Evolutionary conservation across 768 basidiomycete species (phyloP).

Genomic region (Tephrocybe rancida): DNA sequence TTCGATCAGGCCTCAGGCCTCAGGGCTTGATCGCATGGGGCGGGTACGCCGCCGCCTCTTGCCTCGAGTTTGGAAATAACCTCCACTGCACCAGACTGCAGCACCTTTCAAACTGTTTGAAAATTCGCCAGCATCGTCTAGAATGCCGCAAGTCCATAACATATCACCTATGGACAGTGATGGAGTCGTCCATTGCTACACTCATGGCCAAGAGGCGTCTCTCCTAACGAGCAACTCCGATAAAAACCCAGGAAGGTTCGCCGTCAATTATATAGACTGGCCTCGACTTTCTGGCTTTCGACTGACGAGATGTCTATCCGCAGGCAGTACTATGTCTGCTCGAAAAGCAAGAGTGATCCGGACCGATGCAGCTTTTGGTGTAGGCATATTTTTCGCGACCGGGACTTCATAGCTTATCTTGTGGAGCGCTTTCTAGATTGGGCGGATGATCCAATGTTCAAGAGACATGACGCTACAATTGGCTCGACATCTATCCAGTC

Average conservation of each 20-base stretch:
- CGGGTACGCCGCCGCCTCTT: too few relatives aligned
- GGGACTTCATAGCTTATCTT: not conserved
- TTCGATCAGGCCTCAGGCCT: too few relatives aligned
- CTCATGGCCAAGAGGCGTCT: constrained; percentile 26
- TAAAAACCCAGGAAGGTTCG: constrained; percentile 38
- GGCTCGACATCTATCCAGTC: not conserved
- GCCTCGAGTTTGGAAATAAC: too few relatives aligned
- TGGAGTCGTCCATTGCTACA: constrained; percentile 35
- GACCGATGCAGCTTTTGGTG: constrained; percentile 39
- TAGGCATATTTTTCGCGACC: constrained; percentile 18
- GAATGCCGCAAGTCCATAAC: constrained; percentile 16
- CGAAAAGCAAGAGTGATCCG: constrained; percentile 21
- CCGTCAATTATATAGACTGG: not conserved
- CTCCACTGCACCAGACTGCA: too few relatives aligned
- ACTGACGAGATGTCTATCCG: not conserved
- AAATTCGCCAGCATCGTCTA: not conserved
- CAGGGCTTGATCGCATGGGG: too few relatives aligned
- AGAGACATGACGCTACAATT: not conserved
- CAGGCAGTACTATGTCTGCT: constrained; percentile 41
- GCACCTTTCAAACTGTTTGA: too few relatives aligned
- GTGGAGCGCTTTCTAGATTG: constrained; percentile 12
- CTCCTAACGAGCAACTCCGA: constrained; percentile 28
- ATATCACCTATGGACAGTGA: constrained; percentile 27
- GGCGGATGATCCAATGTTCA: constrained; percentile 17
- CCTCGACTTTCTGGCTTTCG: too few relatives aligned